Conservation (phyloP, 352 stramenopile genomes). For the Pythium phragmiticola region DNA sequence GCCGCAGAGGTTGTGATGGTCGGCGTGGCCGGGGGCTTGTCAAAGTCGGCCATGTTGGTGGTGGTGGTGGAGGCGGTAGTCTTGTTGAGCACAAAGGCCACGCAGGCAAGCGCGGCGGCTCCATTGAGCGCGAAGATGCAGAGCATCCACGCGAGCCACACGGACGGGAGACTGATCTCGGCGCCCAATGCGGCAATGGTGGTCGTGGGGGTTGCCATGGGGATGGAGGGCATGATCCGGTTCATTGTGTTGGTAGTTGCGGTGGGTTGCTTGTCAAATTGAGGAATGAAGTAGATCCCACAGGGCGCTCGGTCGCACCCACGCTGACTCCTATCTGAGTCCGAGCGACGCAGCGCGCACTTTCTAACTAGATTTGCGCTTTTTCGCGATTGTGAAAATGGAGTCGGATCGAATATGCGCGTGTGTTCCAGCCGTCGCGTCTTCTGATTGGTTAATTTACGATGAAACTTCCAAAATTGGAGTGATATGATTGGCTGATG, state of each 20-base stretch:
- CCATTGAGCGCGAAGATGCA: conserved; percentile 31
- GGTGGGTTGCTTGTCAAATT: conserved; percentile 33
- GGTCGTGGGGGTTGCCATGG: conserved; percentile 1
- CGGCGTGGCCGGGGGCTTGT: not conserved
- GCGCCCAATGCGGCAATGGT: conserved; percentile 11
- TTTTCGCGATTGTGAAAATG: conserved; percentile 23
- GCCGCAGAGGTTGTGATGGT: not conserved
- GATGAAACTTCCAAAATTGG: conserved; percentile 22
- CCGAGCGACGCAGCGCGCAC: conserved; percentile 5
- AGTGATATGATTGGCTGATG: conserved; percentile 29
- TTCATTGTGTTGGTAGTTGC: conserved; percentile 23
- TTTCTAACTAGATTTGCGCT: conserved; percentile 10
- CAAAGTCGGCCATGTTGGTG: not conserved
- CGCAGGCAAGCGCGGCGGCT: conserved; percentile 26
- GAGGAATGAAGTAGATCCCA: conserved; percentile 17
- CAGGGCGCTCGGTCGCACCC: not conserved
- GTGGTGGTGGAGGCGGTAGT: not conserved
- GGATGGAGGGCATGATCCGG: conserved; percentile 12
- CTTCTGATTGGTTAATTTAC: conserved; percentile 25
- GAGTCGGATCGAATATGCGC: conserved; percentile 17
- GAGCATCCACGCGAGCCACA: conserved; percentile 34
- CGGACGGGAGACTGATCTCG: conserved; percentile 15
- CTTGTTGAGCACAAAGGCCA: conserved; percentile 28
- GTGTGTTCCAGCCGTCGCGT: conserved; percentile 20
- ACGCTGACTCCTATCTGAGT: conserved; percentile 14